Conservation (phyloP, 1,139 yeast species). For the Candida smagusa region DNA sequence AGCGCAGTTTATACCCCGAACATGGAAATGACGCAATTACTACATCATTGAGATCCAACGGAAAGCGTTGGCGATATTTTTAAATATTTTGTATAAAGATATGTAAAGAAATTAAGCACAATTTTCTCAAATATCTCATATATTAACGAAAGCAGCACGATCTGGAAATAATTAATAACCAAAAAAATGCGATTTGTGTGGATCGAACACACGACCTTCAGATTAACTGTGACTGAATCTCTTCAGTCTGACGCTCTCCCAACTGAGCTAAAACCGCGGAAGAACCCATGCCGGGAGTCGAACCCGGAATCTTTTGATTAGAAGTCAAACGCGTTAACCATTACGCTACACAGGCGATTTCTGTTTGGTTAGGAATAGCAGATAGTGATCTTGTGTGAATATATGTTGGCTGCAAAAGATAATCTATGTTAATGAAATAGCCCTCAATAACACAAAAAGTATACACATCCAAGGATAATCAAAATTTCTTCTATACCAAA, state of each 20-base stretch:
- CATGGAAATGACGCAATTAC: not conserved
- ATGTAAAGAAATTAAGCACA: too few species aligned
- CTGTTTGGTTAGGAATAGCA: not conserved
- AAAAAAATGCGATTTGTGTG: slow-evolving; percentile 27
- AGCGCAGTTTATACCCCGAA: not conserved
- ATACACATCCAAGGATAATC: too few species aligned
- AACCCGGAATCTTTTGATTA: slow-evolving; percentile 24
- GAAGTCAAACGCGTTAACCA: slow-evolving; percentile 25
- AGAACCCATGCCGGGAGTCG: slow-evolving; percentile 23
- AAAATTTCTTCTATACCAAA: too few species aligned
- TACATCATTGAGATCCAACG: not conserved
- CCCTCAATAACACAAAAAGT: too few species aligned
- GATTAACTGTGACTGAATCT: slow-evolving; percentile 36
- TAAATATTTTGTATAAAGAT: too few species aligned
- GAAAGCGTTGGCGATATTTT: too few species aligned
- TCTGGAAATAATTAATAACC: too few species aligned
- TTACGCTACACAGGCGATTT: slow-evolving; percentile 18
- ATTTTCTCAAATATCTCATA: too few species aligned
- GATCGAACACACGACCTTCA: slow-evolving; percentile 57
- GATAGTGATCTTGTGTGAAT: too few species aligned
- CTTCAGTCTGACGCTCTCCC: slow-evolving; percentile 92
- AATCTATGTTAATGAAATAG: too few species aligned
- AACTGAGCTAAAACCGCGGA: slow-evolving; percentile 61
- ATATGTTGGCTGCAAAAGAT: too few species aligned
- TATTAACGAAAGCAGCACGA: too few species aligned